phyloP scores from a whole-genome alignment of 371 early-diverging fungal genomes.

The Blakeslea trispora region DNA sequence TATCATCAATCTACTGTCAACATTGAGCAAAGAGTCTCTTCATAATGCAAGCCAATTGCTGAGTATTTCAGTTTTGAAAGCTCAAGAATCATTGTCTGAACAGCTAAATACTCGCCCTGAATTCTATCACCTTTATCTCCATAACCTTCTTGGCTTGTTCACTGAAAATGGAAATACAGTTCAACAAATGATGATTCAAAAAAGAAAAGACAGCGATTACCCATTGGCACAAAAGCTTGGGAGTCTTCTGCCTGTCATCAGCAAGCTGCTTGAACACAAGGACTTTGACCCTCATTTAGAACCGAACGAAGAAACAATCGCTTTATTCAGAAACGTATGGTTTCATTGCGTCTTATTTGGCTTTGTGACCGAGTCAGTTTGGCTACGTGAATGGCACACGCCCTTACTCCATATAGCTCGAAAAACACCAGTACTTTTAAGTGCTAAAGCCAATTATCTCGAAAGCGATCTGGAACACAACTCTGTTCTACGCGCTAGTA shows the following conservation, averaged over 20 bases:
- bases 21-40: slow-evolving; percentile 48
- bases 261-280: slow-evolving; percentile 58
- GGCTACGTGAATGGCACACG: slow-evolving; percentile 76
- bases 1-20: slow-evolving; percentile 52
- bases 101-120: slow-evolving; percentile 56
- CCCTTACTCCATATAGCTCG: slow-evolving; percentile 73
- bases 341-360: slow-evolving; percentile 83
- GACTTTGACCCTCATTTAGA: slow-evolving; percentile 66
- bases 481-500: slow-evolving; percentile 75
- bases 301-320: slow-evolving; percentile 64
- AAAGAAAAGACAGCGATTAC: slow-evolving; percentile 54
- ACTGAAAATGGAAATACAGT: slow-evolving; percentile 74
- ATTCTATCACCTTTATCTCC: slow-evolving; percentile 59
- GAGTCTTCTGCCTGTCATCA: slow-evolving; percentile 66
- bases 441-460: slow-evolving; percentile 75
- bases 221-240: slow-evolving; percentile 64
- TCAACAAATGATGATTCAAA: slow-evolving; percentile 50
- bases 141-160: slow-evolving; percentile 59
- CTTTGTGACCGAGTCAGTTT: slow-evolving; percentile 74
- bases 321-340: slow-evolving; percentile 89
- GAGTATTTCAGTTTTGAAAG: slow-evolving; percentile 41
- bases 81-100: slow-evolving; percentile 52
- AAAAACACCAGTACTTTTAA: slow-evolving; percentile 85
- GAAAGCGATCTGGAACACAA: slow-evolving; percentile 91
- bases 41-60: slow-evolving; percentile 49